These are phyloP conservation scores for Marasmius fiardii DNA, from an alignment of 1,284 basidiomycete genomes.

Conservation along the genomic window DNA sequence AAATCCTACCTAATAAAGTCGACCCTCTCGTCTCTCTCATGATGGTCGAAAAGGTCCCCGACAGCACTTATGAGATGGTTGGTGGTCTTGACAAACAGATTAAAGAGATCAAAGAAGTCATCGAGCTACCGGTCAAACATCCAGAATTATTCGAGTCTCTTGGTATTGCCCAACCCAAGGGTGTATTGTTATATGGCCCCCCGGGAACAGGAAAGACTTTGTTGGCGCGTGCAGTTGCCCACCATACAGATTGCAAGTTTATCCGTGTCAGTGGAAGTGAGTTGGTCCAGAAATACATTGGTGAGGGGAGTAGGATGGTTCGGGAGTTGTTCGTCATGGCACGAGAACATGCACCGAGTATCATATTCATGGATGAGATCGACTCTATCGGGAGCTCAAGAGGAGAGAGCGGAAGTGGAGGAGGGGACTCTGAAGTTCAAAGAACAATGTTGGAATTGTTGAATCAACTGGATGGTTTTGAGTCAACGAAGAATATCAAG, in stretches of 20 bases:
- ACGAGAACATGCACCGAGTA: constrained; percentile 96
- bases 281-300: constrained; percentile 98
- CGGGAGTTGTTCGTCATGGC: constrained; percentile 99
- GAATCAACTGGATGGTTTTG: constrained; percentile 98
- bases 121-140: constrained; percentile 97
- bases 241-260: constrained; percentile 98
- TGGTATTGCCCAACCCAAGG: constrained; percentile 97
- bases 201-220: constrained; percentile 98
- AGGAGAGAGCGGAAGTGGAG: constrained; percentile 86
- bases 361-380: constrained; percentile 99
- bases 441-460: constrained; percentile 96
- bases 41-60: constrained; percentile 99
- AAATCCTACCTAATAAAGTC: constrained; percentile 93
- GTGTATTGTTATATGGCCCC: constrained; percentile 93
- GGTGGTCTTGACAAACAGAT: constrained; percentile 98
- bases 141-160: constrained; percentile 96
- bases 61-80: constrained; percentile 99
- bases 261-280: constrained; percentile 96
- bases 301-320: constrained; percentile 96
- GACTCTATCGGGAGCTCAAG: constrained; percentile 96
- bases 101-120: constrained; percentile 99
- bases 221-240: constrained; percentile 90
- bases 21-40: constrained; percentile 95
- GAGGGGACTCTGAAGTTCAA: constrained; percentile 96
- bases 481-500: constrained; percentile 98